Evolutionary conservation across 2,329 filamentous ascomycete species (phyloP), one percentile per base, ranked within the genome.

Genomic region (Colletotrichum simmondsii): DNA sequence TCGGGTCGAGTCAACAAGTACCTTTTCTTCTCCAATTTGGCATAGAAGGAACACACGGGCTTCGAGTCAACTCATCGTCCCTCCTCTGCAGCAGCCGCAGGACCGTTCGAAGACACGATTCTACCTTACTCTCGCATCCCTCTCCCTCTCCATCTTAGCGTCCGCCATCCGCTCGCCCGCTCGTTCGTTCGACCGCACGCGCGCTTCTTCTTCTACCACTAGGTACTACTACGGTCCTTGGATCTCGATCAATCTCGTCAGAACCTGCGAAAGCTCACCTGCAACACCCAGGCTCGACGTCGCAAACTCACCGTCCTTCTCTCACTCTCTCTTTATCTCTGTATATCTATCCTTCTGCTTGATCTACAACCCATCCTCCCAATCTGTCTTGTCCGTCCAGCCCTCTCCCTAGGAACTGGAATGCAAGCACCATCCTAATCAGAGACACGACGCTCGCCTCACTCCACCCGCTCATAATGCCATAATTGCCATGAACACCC

Each of bases 401-500:
- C 56, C 53, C 37, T 35, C 56, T 35, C 60, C 42, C 24, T 71
- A 10, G 35, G 57, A 49, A 57, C 63, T 73, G 71, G 71, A 73
- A 73, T 73, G 71, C 66, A 71, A 56, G 42, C 61, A 61, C 46
- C 60, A 28, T 22, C 56, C 56, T 71, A 65, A 61, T 24, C 56
- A 65, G 63, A 71, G 60, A 73, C 59, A 70, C 53, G 54, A 71
- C 71, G 35, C 61, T 58, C 46, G n/a, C 46, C 56, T 70, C 71
- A 56, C 71, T 58, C 54, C 56, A 61, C 60, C 60, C 24, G 46
- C 19, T 28, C 49, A 73, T 71, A 57, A 65, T 73, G 67, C 56
- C 71, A 71, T 73, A 73, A 73, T 73, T 73, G 71, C 60, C 71
- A 73, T 73, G 61, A 73, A 56, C 66, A 65, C 54, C 56, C 22